Base-by-base conservation (phyloP, 2,329 filamentous ascomycete genomes). In the Aspergillus pseudoviridinutans region DNA sequence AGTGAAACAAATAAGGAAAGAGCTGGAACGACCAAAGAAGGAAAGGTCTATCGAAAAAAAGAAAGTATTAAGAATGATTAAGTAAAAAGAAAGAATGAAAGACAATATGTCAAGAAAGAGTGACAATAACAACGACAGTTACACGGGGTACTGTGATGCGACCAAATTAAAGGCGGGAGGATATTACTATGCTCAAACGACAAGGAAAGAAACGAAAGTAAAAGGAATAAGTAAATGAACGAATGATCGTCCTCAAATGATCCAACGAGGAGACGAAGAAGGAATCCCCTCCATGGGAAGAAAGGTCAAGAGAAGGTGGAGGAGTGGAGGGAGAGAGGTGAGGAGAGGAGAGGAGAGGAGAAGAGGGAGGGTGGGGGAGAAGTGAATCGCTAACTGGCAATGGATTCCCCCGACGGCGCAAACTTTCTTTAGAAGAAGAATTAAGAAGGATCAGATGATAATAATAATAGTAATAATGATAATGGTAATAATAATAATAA, bases 221-320 rank as follows among this genome's bases (percentile, higher is more conserved):
- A 47, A 46, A 44, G 32, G 41, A 49, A 42, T 55, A 64, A 58
- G 12, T n/a, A 38, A 38, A 17, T 17, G 32, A 38, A 38, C 53
- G 64, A 65, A 57, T 50, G 58, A 59, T 49, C 28, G 55, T 55
- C 58, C 59, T 64, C 58, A 65, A 60, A 51, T 53, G 58, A 60
- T 57, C 47, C 50, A 58, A 59, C 55, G 58, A 59, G 60, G 54
- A 55, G 59, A 51, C 32, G 14, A 38, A 38, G 51, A 53, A 56
- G 55, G 55, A 60, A 55, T 53, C 58, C 64, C 64, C 64, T 66
- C 64, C 64, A 66, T 66, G 55, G 55, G 58, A 61, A 55, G 58
- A 44, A 47, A 24, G 52, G 49, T 29, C 56, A 32, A 54, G 62
- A 56, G 44, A 49, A 60, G 57, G 54, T 53, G 47, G 55, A 50